A percentile compares a stretch with the other conserved stretches of the same genome.
phyloP scores from a whole-genome alignment of 2,329 filamentous ascomycete species.

The Ophiocordyceps unilateralis region DNA sequence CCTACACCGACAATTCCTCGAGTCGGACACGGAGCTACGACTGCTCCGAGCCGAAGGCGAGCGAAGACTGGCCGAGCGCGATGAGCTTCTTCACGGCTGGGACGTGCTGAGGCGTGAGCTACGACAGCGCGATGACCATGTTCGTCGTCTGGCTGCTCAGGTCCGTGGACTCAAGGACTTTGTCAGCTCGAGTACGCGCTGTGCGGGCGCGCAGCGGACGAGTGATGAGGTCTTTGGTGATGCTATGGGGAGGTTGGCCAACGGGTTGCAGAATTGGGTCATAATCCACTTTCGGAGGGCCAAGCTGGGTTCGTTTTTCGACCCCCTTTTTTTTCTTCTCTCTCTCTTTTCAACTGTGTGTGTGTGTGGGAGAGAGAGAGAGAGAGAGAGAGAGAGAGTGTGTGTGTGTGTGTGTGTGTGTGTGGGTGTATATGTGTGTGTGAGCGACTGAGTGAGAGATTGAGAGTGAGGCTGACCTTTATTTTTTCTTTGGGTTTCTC shows the following conservation, averaged over 20 bases:
- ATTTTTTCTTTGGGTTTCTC: neutral
- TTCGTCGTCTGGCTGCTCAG: slow-evolving; percentile 36
- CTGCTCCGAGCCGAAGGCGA: slow-evolving; percentile 32
- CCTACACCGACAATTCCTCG: slow-evolving; percentile 33
- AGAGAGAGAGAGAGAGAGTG: no score
- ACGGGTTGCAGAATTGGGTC: slow-evolving; percentile 59
- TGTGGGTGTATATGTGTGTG: no score
- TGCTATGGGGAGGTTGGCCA: slow-evolving; percentile 41
- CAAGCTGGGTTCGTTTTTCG: slow-evolving; percentile 24
- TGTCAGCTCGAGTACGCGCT: slow-evolving; percentile 48
- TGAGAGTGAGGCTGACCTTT: no score
- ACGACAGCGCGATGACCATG: slow-evolving; percentile 36
- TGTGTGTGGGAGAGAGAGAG: no score
- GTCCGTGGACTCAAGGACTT: slow-evolving; percentile 53
- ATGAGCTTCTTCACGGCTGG: slow-evolving; percentile 32
- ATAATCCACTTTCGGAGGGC: slow-evolving; percentile 50
- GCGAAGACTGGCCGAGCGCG: slow-evolving; percentile 25
- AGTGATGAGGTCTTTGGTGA: slow-evolving; percentile 52
- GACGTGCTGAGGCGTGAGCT: slow-evolving; percentile 28
- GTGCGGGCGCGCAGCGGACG: slow-evolving; percentile 31
- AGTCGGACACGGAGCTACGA: slow-evolving; percentile 34
- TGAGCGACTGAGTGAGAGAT: no score
- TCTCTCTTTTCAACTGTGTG: no score
- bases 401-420: no score
- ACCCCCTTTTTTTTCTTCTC: neutral